Conservation (phyloP, 345 rosid genomes). For the Citrus reticulata region DNA sequence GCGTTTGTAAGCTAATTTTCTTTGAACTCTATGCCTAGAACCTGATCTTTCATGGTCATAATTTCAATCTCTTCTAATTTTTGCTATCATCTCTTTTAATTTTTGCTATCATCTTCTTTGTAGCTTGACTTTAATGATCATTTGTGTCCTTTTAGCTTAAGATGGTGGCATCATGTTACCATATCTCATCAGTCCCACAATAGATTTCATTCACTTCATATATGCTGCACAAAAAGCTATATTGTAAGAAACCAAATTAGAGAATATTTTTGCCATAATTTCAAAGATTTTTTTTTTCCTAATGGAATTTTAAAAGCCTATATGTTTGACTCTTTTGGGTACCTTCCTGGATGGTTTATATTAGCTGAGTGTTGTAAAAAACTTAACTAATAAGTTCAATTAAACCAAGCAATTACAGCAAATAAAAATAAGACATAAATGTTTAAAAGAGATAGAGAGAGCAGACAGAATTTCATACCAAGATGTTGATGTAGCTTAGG, state of each 20-base stretch:
- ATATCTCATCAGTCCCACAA: not conserved
- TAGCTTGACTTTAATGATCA: not conserved
- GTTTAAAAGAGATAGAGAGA: not conserved
- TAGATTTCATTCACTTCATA: not conserved
- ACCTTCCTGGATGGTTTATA: not conserved
- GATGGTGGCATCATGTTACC: not conserved
- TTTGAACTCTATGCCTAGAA: not conserved
- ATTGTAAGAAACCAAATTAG: not conserved
- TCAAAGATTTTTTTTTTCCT: not conserved
- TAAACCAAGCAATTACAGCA: slow-evolving; percentile 1
- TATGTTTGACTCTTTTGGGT: not conserved
- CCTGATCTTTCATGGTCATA: not conserved
- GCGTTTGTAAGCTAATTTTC: not conserved
- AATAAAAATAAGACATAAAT: slow-evolving; percentile 4
- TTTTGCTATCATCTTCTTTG: not conserved
- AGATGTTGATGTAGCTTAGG: slow-evolving; percentile 94
- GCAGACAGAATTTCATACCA: slow-evolving; percentile 37
- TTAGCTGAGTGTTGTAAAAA: not conserved
- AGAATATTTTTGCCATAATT: not conserved
- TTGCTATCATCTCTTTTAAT: not conserved
- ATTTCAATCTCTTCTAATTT: not conserved
- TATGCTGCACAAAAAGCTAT: not conserved
- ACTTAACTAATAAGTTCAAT: not conserved
- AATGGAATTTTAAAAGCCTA: not conserved
- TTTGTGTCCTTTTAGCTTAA: not conserved